phyloP scores from a whole-genome alignment of 2,329 filamentous ascomycete genomes.

The Aspergillus arachidicola region DNA sequence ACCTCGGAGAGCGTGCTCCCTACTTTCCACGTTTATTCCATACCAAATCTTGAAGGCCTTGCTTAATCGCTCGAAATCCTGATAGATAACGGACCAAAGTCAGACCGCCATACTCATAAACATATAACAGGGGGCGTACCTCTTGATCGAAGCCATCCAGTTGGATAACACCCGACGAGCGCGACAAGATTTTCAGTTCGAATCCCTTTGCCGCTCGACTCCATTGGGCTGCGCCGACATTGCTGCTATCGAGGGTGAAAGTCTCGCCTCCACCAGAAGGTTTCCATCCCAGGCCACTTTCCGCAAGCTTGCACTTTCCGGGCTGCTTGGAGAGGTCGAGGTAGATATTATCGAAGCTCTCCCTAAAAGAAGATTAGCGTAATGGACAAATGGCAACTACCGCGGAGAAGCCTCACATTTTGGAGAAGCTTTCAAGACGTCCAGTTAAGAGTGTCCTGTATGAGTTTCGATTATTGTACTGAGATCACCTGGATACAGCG shows the following conservation, averaged over 20 bases:
- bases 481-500: neutral
- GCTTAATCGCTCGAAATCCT: conserved; percentile 85
- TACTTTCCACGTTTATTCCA: conserved; percentile 85
- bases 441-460: neutral
- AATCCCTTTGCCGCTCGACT: conserved; percentile 89
- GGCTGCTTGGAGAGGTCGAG: conserved; percentile 91
- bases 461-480: neutral
- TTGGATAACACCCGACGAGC: conserved; percentile 83
- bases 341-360: conserved; percentile 97
- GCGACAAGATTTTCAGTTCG: conserved; percentile 87
- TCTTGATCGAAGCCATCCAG: conserved; percentile 94
- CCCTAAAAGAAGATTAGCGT: conserved; percentile 51
- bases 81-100: conserved; percentile 3
- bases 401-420: conserved; percentile 32
- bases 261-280: conserved; percentile 83
- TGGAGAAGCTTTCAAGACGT: conserved; percentile 30
- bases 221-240: conserved; percentile 89
- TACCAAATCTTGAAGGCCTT: conserved; percentile 99
- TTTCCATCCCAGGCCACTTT: conserved; percentile 95
- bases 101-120: neutral
- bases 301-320: conserved; percentile 92
- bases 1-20: conserved; percentile 90
- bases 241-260: conserved; percentile 86
- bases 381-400: neutral
- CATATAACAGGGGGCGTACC: conserved; percentile 41